phyloP scores from a whole-genome alignment of 768 basidiomycete species.

The Auricularia heimuer region DNA sequence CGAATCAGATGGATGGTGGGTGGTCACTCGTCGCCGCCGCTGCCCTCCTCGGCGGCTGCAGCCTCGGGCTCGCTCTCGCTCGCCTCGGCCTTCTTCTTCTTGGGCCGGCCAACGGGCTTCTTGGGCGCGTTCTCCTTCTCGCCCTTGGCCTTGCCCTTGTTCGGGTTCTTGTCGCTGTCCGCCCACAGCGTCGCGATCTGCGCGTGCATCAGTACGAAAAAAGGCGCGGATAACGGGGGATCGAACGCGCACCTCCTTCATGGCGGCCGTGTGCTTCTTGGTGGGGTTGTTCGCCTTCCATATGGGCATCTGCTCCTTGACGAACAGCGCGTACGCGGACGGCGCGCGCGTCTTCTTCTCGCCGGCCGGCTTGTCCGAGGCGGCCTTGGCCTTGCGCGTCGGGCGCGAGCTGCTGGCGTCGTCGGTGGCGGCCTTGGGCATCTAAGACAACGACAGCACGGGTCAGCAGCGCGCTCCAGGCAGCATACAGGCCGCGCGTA shows the following conservation, averaged over 20 bases:
- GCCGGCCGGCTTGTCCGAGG: background rate
- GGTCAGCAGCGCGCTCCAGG: too few relatives aligned
- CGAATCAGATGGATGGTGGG: too few relatives aligned
- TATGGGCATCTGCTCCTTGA: slow-evolving; percentile 3
- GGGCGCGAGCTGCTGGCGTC: background rate
- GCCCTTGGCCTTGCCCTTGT: background rate
- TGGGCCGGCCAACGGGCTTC: background rate
- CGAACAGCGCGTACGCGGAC: slow-evolving; percentile 1
- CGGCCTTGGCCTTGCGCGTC: background rate
- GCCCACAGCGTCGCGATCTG: background rate
- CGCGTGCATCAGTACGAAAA: background rate
- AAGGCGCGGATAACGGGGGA: background rate
- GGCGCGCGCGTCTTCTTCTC: background rate
- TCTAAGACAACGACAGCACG: background rate
- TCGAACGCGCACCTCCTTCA: background rate
- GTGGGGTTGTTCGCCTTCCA: slow-evolving; percentile 1
- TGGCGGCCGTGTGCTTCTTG: background rate
- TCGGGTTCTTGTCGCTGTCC: background rate
- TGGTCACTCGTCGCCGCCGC: too few relatives aligned
- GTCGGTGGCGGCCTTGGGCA: background rate
- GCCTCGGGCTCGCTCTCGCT: too few relatives aligned
- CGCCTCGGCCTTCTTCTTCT: background rate
- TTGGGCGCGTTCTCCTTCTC: background rate
- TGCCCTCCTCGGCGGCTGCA: too few relatives aligned
- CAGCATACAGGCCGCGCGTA: too few relatives aligned